These are phyloP conservation scores for Cystobasidium ongulense DNA, from an alignment of 768 basidiomycete species.

Conservation along the genomic window DNA sequence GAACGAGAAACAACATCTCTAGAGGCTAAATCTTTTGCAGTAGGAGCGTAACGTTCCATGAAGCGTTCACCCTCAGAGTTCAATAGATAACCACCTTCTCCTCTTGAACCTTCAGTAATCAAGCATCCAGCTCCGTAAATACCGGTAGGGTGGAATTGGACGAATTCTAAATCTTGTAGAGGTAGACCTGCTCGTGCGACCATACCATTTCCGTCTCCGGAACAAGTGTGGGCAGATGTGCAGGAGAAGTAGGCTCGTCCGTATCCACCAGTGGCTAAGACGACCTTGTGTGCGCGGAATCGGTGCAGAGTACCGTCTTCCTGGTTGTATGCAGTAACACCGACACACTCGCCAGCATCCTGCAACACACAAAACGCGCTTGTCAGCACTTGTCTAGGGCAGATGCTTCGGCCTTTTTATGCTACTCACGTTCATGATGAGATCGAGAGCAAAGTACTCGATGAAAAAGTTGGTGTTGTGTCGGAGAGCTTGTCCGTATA, in stretches of 20 bases:
- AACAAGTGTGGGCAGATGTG: slow-evolving; percentile 97
- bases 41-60: slow-evolving; percentile 99
- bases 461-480: slow-evolving; percentile 99
- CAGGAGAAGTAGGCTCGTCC: slow-evolving; percentile 97
- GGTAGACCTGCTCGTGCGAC: slow-evolving; percentile 91
- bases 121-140: slow-evolving; percentile 99
- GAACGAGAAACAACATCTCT: slow-evolving; percentile 98
- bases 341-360: slow-evolving; percentile 93
- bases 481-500: slow-evolving; percentile 96
- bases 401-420: too few relatives aligned
- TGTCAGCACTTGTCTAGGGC: not conserved
- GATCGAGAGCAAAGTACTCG: slow-evolving; percentile 89
- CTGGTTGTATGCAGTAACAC: slow-evolving; percentile 98
- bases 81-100: slow-evolving; percentile 89
- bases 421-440: slow-evolving; percentile 65
- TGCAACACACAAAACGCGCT: not conserved
- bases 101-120: slow-evolving; percentile 75
- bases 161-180: slow-evolving; percentile 93
- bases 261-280: slow-evolving; percentile 95
- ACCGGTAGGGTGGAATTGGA: slow-evolving; percentile 99
- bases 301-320: slow-evolving; percentile 98
- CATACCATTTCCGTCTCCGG: slow-evolving; percentile 99
- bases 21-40: slow-evolving; percentile 97
- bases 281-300: slow-evolving; percentile 96
- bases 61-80: slow-evolving; percentile 99